Evolutionary conservation across 768 basidiomycete genomes (phyloP).

Genomic region (Psilocybe tampanensis): DNA sequence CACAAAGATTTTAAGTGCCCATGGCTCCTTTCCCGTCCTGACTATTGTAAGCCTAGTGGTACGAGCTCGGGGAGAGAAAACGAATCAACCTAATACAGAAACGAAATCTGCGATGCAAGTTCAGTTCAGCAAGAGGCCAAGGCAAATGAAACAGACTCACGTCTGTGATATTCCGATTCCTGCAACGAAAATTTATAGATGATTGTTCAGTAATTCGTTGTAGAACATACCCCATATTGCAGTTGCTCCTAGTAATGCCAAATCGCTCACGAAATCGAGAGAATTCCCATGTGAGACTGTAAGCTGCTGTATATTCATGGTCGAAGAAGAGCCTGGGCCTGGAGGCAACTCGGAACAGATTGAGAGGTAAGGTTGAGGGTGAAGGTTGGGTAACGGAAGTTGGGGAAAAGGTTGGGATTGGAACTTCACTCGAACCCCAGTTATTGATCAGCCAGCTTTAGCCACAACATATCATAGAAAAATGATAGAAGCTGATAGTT

Average conservation of each 20-base stretch:
- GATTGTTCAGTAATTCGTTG: no score
- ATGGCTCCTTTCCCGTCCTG: background rate
- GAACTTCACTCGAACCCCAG: no score
- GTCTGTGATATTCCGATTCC: slow-evolving; percentile 9
- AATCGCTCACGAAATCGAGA: background rate
- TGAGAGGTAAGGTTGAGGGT: no score
- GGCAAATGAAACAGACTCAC: background rate
- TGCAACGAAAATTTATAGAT: background rate
- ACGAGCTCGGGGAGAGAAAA: no score
- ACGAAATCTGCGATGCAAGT: background rate
- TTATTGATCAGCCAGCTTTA: no score
- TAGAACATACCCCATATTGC: slow-evolving; percentile 4
- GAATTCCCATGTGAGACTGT: background rate
- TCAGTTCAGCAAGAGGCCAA: background rate
- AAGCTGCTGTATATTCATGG: background rate
- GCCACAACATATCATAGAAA: no score
- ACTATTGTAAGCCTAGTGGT: background rate
- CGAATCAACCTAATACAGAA: slow-evolving; percentile 1
- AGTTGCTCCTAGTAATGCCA: slow-evolving; percentile 2
- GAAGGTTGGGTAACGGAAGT: no score
- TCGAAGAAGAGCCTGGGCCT: no score
- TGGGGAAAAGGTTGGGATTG: no score
- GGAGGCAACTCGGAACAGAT: no score
- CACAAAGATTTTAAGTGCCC: background rate
- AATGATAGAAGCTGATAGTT: no score